A percentile compares a stretch with the other conserved stretches of the same genome.
Evolutionary conservation across 257 asterid genomes (phyloP).

Genomic region (Voacanga thouarsii): DNA sequence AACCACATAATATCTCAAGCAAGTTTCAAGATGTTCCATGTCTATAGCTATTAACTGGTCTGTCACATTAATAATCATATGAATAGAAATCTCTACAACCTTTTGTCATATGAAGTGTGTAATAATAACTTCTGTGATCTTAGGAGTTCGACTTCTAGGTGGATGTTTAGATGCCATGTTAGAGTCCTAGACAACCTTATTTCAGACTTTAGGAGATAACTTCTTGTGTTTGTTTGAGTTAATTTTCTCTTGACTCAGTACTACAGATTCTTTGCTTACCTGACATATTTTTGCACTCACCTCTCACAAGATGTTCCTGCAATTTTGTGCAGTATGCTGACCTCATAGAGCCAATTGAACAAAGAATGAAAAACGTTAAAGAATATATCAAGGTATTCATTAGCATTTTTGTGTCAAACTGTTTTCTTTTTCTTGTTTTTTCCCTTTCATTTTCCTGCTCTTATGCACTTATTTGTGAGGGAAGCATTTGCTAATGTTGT

Average conservation of each 20-base stretch:
- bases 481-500: neutral
- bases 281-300: neutral
- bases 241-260: neutral
- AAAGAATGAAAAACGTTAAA: constrained; percentile 65
- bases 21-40: neutral
- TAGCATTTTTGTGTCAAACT: neutral
- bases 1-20: neutral
- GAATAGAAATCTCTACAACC: neutral
- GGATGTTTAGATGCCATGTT: neutral
- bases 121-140: no score
- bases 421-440: no score
- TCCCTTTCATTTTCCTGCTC: neutral
- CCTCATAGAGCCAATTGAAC: constrained; percentile 70
- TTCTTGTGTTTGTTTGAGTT: neutral
- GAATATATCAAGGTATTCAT: constrained; percentile 65
- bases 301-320: constrained; percentile 14
- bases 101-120: neutral
- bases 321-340: constrained; percentile 53
- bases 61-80: neutral
- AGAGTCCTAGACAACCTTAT: neutral
- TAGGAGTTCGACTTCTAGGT: neutral
- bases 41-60: neutral
- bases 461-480: neutral
- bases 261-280: neutral
- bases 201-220: neutral